These are phyloP conservation scores for Podaxis mareebaensis DNA, from an alignment of 768 basidiomycete species.

Conservation along the genomic window DNA sequence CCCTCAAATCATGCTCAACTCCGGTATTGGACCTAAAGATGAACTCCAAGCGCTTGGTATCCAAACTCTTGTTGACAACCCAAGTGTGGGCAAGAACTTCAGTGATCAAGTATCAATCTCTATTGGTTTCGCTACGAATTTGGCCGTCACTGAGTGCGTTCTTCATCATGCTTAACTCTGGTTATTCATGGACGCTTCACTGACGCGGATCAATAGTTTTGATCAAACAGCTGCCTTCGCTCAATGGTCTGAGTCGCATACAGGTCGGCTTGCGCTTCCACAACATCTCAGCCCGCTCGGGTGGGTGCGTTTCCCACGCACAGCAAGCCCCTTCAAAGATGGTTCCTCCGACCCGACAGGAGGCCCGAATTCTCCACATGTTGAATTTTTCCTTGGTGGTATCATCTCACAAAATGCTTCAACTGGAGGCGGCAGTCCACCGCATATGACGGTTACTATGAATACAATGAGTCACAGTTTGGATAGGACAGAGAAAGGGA, in stretches of 20 bases:
- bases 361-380: conserved; percentile 10
- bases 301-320: conserved; percentile 1
- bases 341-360: background rate
- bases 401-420: background rate
- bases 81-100: conserved; percentile 19
- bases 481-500: too few species aligned
- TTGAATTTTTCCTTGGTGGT: conserved; percentile 10
- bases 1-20: conserved; percentile 31
- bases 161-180: background rate
- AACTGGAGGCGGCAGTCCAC: background rate
- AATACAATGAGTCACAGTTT: too few species aligned
- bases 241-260: conserved; percentile 6
- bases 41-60: conserved; percentile 23
- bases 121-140: conserved; percentile 14
- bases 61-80: conserved; percentile 16
- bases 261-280: background rate
- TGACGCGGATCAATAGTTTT: background rate
- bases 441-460: too few species aligned
- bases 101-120: conserved; percentile 25
- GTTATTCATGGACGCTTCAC: too few species aligned
- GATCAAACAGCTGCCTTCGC: conserved; percentile 2
- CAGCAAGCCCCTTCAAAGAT: background rate
- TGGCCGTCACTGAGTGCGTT: conserved; percentile 16
- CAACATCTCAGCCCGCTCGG: background rate
- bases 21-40: conserved; percentile 32